These are phyloP conservation scores for Coemansia sp. DNA, from an alignment of 192 early-diverging fungal genomes.

Conservation along the genomic window DNA sequence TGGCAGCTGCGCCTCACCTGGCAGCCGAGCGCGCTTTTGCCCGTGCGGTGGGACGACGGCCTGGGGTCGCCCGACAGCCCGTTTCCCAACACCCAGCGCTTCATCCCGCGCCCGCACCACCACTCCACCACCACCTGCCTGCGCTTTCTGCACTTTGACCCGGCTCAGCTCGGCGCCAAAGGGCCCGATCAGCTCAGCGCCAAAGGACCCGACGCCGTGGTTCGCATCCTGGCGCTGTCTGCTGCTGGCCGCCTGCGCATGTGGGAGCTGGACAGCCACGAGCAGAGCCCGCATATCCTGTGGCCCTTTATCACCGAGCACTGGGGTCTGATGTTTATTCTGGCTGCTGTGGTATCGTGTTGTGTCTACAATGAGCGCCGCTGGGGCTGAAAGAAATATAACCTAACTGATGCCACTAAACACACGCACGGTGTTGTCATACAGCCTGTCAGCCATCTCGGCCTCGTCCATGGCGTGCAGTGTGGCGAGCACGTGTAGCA, in stretches of 20 bases:
- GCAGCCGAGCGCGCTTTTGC: constrained; percentile 44
- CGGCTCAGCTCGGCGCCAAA: constrained; percentile 24
- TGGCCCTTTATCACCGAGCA: constrained; percentile 56
- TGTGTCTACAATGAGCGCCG: constrained; percentile 57
- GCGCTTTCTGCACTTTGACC: constrained; percentile 47
- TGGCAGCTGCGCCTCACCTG: constrained; percentile 53
- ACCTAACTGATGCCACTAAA: constrained; percentile 49
- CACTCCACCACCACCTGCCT: constrained; percentile 43
- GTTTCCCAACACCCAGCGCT: constrained; percentile 43
- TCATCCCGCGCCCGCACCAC: constrained; percentile 32
- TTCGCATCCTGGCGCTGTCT: constrained; percentile 39
- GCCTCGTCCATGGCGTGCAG: constrained; percentile 60
- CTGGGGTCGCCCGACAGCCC: constrained; percentile 47
- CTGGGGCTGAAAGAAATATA: constrained; percentile 28
- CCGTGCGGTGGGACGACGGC: constrained; percentile 46
- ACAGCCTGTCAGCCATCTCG: constrained; percentile 63
- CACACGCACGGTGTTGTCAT: constrained; percentile 67
- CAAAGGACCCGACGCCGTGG: constrained; percentile 5
- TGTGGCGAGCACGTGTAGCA: constrained; percentile 68
- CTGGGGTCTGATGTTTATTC: constrained; percentile 56
- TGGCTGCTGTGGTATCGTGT: constrained; percentile 47
- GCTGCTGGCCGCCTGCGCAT: constrained; percentile 36
- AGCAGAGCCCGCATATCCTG: constrained; percentile 49
- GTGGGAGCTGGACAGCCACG: constrained; percentile 53
- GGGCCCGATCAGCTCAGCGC: constrained; percentile 22